A percentile compares a stretch with the other conserved stretches of the same genome.
Conservation (phyloP, 1,284 basidiomycete genomes). For the Coriolopsis trogii region DNA sequence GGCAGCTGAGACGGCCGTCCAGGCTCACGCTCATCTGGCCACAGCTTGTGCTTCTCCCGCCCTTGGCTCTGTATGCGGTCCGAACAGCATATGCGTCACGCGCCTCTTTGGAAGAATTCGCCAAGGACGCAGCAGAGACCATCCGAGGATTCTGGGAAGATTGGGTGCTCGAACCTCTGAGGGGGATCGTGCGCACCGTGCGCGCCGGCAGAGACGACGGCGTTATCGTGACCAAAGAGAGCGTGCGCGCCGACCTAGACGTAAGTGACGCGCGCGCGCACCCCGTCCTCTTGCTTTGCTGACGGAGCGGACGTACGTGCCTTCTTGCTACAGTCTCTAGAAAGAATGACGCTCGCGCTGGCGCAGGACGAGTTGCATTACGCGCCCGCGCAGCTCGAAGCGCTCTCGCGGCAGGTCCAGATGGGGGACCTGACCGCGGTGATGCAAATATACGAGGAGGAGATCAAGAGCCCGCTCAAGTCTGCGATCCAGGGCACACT, state of each 20-base stretch:
- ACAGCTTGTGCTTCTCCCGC: conserved; percentile 64
- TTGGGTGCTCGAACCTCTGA: conserved; percentile 90
- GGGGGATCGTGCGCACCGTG: conserved; percentile 83
- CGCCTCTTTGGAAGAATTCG: conserved; percentile 54
- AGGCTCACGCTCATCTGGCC: conserved; percentile 68
- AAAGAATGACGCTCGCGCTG: conserved; percentile 90
- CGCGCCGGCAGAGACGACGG: conserved; percentile 74
- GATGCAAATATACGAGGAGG: conserved; percentile 88
- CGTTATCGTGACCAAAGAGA: conserved; percentile 77
- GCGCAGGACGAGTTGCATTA: conserved; percentile 81
- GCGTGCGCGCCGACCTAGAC: conserved; percentile 78
- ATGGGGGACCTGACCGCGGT: conserved; percentile 89
- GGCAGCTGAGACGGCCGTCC: conserved; percentile 58
- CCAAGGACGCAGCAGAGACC: conserved; percentile 71
- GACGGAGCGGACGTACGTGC: neutral
- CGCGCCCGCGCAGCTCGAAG: conserved; percentile 60
- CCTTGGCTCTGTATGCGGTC: conserved; percentile 53
- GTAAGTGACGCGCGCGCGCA: conserved; percentile 43
- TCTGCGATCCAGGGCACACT: conserved; percentile 85
- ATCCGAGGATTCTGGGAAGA: conserved; percentile 75
- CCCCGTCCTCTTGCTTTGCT: no score
- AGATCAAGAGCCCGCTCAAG: conserved; percentile 85
- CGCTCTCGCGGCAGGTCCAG: conserved; percentile 68
- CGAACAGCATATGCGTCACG: conserved; percentile 54
- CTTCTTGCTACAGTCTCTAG: conserved; percentile 81